Conservation (phyloP, 2,329 filamentous ascomycete species). For the Furcasterigmium sp. region DNA sequence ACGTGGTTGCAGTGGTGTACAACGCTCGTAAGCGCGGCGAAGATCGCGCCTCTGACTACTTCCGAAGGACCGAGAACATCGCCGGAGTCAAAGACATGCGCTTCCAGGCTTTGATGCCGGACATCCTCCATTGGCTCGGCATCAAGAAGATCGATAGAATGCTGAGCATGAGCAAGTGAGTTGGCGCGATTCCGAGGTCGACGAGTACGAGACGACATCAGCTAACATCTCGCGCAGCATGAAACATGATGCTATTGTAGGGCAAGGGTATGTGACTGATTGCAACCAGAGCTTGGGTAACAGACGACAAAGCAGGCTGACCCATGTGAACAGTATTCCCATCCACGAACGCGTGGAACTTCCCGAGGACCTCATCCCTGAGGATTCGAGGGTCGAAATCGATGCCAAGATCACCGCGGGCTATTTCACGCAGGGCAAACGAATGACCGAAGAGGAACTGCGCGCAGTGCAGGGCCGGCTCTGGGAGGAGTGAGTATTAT, state of each 20-base stretch:
- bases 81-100: constrained; percentile 96
- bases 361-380: constrained; percentile 88
- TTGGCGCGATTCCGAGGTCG: constrained; percentile 12
- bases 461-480: constrained; percentile 80
- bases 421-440: constrained; percentile 81
- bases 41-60: constrained; percentile 85
- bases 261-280: constrained; percentile 58
- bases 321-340: constrained; percentile 58
- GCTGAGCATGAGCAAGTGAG: constrained; percentile 95
- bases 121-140: constrained; percentile 95
- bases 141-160: constrained; percentile 98
- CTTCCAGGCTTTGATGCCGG: constrained; percentile 96
- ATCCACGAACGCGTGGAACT: constrained; percentile 89
- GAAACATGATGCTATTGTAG: constrained; percentile 87
- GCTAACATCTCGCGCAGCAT: constrained; percentile 47
- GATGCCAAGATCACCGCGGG: constrained; percentile 92
- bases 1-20: constrained; percentile 48
- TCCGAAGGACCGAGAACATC: constrained; percentile 96
- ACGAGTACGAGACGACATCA: not conserved
- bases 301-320: constrained; percentile 16
- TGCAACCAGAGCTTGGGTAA: too few species aligned
- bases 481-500: constrained; percentile 70
- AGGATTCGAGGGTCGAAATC: constrained; percentile 95
- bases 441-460: constrained; percentile 83
- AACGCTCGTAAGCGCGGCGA: constrained; percentile 76